Conservation (phyloP, 2,329 filamentous ascomycete genomes). For the Mollisiaceae sp. region DNA sequence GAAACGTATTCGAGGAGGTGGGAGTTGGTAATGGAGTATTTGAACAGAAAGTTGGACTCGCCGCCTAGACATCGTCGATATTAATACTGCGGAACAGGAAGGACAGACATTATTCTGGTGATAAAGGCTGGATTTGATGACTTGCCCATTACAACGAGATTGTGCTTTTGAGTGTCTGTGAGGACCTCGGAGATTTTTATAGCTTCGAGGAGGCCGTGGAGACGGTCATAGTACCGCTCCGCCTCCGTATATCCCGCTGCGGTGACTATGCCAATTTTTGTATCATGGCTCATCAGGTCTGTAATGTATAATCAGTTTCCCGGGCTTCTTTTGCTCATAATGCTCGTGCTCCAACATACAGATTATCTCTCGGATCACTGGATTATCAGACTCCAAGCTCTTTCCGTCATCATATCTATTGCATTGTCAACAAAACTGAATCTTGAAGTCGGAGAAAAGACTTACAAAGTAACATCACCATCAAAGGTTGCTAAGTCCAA, state of each 20-base stretch:
- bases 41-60: constrained; percentile 94
- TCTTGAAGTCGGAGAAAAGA: constrained; percentile 60
- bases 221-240: constrained; percentile 81
- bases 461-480: constrained; percentile 88
- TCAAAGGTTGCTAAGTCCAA: constrained; percentile 94
- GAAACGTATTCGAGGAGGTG: constrained; percentile 73
- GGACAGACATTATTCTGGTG: not conserved
- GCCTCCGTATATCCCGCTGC: constrained; percentile 93
- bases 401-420: constrained; percentile 76
- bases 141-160: constrained; percentile 80
- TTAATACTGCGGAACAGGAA: not conserved
- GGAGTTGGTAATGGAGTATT: constrained; percentile 68
- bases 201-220: constrained; percentile 85
- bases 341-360: constrained; percentile 16
- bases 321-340: not conserved
- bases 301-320: constrained; percentile 34
- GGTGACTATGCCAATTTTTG: constrained; percentile 93
- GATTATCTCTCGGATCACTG: constrained; percentile 71
- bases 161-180: constrained; percentile 70
- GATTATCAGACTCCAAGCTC: constrained; percentile 74
- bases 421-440: constrained; percentile 28
- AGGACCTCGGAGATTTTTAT: constrained; percentile 66
- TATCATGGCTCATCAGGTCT: constrained; percentile 75
- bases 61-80: constrained; percentile 57
- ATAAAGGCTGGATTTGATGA: not conserved